Evolutionary conservation across 164 flowering plant species (phyloP).

Genomic region (Houttuynia cordata): DNA sequence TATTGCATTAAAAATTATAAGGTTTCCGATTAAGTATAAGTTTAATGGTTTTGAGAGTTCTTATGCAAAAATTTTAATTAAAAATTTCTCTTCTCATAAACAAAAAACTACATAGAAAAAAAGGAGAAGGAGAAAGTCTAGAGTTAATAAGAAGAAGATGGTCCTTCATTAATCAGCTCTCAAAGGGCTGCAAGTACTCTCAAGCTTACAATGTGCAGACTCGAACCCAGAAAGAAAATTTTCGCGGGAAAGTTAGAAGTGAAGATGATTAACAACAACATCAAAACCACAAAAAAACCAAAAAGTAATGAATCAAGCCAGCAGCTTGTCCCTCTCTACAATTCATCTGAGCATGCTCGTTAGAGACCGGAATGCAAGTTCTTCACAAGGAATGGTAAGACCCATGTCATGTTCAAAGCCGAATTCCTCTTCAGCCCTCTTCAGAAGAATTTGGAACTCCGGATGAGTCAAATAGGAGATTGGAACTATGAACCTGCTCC

Average conservation of each 20-base stretch:
- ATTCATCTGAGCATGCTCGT: slow-evolving; percentile 42
- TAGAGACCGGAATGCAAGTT: slow-evolving; percentile 46
- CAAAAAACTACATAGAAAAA: no score
- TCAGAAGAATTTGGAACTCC: slow-evolving; percentile 13
- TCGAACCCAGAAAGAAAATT: slow-evolving; percentile 15
- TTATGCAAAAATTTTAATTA: no score
- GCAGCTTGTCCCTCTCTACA: background rate
- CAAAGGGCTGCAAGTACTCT: slow-evolving; percentile 15
- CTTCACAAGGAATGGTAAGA: slow-evolving; percentile 69
- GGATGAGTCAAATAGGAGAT: slow-evolving; percentile 11
- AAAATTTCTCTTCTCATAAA: no score
- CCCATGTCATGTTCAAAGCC: slow-evolving; percentile 39
- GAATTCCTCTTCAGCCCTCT: slow-evolving; percentile 12
- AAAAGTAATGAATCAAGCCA: background rate
- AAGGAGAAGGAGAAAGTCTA: background rate
- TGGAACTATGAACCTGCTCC: slow-evolving; percentile 13
- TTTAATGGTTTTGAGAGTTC: no score
- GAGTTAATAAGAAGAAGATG: slow-evolving; percentile 1
- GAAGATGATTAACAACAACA: slow-evolving; percentile 14
- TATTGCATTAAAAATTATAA: no score
- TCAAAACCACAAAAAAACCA: background rate
- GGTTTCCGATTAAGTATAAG: no score
- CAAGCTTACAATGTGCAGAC: slow-evolving; percentile 15
- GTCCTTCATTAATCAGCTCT: slow-evolving; percentile 8
- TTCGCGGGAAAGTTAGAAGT: slow-evolving; percentile 5